Evolutionary conservation across 257 asterid genomes (phyloP).

Genomic region (Solanum chilense): DNA sequence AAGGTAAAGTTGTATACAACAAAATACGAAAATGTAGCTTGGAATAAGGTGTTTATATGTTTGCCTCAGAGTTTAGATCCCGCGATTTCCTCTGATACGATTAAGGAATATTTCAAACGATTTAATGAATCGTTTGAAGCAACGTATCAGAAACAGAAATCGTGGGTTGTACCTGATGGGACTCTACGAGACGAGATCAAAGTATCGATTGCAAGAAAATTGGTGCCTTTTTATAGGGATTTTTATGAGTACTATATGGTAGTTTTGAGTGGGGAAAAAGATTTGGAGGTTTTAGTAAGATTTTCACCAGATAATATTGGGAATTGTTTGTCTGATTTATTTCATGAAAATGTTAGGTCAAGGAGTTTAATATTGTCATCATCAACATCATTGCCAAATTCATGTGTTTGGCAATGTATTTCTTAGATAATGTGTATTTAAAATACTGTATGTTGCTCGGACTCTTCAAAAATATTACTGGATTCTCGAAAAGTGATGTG

Average conservation of each 20-base stretch:
- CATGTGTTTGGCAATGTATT: conserved; percentile 24
- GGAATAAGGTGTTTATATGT: conserved; percentile 37
- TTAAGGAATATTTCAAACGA: conserved; percentile 26
- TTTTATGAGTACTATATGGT: conserved; percentile 34
- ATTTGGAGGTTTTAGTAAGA: conserved; percentile 33
- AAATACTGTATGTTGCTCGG: not conserved
- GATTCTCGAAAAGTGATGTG: not conserved
- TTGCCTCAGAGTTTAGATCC: conserved; percentile 24
- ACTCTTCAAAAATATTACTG: not conserved
- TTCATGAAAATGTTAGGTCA: conserved; percentile 16
- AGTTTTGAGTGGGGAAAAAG: conserved; percentile 22
- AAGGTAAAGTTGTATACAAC: conserved; percentile 43
- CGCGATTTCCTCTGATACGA: conserved; percentile 13
- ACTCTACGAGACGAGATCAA: conserved; percentile 55
- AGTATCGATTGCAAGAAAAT: conserved; percentile 36
- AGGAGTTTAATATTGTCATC: conserved; percentile 15
- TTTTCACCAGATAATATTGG: conserved; percentile 60
- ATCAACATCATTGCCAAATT: conserved; percentile 11
- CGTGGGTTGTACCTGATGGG: conserved; percentile 46
- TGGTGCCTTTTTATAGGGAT: conserved; percentile 42
- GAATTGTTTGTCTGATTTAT: conserved; percentile 47
- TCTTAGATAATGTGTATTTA: not conserved
- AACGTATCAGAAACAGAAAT: conserved; percentile 35
- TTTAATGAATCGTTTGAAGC: conserved; percentile 43
- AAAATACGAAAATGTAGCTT: conserved; percentile 45